Percentiles rank a stretch among this genome's conserved stretches.
These are phyloP conservation scores for Agrocybe pediades DNA, from an alignment of 768 basidiomycete genomes.

Conservation along the genomic window DNA sequence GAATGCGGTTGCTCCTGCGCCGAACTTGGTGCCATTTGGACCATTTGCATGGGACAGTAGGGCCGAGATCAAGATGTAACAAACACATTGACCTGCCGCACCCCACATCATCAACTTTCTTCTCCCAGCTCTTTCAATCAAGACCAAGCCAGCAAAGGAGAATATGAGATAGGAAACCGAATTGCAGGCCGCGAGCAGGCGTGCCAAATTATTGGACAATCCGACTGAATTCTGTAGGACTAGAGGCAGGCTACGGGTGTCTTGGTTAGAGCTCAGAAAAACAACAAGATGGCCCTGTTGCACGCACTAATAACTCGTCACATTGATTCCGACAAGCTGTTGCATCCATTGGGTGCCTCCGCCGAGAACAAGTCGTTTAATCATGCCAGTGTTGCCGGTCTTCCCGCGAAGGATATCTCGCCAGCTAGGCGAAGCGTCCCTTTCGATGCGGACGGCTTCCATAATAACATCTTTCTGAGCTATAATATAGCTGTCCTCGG, in stretches of 20 bases:
- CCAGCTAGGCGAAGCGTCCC: conserved; percentile 42
- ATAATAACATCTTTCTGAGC: conserved; percentile 42
- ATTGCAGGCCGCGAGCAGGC: conserved; percentile 53
- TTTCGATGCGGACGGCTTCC: conserved; percentile 45
- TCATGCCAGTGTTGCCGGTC: conserved; percentile 47
- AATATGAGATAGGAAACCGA: conserved; percentile 52
- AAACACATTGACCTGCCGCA: conserved; percentile 49
- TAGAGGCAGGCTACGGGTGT: conserved; percentile 38
- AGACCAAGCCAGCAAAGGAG: conserved; percentile 44
- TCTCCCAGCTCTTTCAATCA: conserved; percentile 50
- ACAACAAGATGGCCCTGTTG: not conserved
- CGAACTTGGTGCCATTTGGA: conserved; percentile 33
- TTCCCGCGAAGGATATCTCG: conserved; percentile 40
- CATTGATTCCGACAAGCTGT: conserved; percentile 52
- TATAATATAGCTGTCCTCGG: conserved; percentile 37
- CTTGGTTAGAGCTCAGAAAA: not conserved
- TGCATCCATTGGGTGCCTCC: conserved; percentile 56
- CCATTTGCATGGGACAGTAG: conserved; percentile 39
- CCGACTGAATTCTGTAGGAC: conserved; percentile 54
- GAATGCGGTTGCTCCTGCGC: conserved; percentile 46
- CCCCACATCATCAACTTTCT: conserved; percentile 57
- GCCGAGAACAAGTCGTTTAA: conserved; percentile 42
- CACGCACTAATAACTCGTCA: conserved; percentile 51
- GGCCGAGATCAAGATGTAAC: conserved; percentile 45
- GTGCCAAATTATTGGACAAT: conserved; percentile 47